Percentiles rank a stretch among this genome's conserved stretches.
Conservation (phyloP, 2,329 filamentous ascomycete species). For the Rutstroemia sydowiana region DNA sequence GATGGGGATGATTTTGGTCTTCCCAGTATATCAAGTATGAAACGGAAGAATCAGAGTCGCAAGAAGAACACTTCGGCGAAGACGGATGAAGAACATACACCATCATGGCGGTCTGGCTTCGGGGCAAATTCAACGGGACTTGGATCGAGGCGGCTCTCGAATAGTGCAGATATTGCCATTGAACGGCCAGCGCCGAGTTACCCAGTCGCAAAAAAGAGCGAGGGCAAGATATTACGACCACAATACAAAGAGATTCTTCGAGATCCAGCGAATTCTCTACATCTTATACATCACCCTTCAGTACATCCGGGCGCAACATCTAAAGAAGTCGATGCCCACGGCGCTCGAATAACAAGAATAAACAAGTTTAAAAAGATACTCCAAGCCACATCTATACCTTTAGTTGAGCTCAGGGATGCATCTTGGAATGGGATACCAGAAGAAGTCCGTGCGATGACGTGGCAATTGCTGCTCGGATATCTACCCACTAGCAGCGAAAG, state of each 20-base stretch:
- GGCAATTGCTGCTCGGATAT: conserved; percentile 92
- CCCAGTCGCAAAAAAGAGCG: conserved; percentile 78
- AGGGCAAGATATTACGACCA: conserved; percentile 90
- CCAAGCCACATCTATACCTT: conserved; percentile 81
- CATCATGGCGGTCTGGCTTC: conserved; percentile 33
- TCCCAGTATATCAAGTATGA: conserved; percentile 87
- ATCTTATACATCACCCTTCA: conserved; percentile 83
- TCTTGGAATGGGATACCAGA: conserved; percentile 94
- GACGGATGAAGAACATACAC: conserved; percentile 15
- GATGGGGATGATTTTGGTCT: conserved; percentile 94
- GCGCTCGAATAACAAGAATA: conserved; percentile 82
- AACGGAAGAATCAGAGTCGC: conserved; percentile 49
- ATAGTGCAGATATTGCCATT: conserved; percentile 91
- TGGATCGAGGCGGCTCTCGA: conserved; percentile 56
- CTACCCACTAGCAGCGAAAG: conserved; percentile 94
- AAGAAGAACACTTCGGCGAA: conserved; percentile 31
- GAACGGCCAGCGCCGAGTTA: conserved; percentile 78
- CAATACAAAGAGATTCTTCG: conserved; percentile 95
- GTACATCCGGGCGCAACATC: conserved; percentile 64
- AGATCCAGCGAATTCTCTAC: conserved; percentile 85
- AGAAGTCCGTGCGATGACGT: conserved; percentile 97
- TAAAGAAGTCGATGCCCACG: conserved; percentile 81
- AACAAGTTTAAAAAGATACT: conserved; percentile 98
- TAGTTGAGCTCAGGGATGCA: conserved; percentile 73
- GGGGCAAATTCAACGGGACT: conserved; percentile 32